Evolutionary conservation across 306 rosid species (phyloP).

Genomic region (Vigna unguiculata): DNA sequence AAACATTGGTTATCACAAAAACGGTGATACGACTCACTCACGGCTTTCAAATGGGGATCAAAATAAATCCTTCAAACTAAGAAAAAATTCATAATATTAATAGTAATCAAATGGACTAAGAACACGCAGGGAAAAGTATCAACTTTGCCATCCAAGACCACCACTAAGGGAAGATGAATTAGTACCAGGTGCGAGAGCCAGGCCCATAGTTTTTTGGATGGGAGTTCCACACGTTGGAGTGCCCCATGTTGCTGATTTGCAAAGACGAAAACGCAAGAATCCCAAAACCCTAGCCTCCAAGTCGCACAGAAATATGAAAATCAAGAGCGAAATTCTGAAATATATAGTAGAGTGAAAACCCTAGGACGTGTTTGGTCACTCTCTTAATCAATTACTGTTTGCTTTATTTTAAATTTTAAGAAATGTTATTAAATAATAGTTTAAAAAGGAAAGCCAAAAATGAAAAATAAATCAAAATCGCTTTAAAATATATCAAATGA

Average conservation of each 20-base stretch:
- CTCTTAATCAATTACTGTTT: neutral
- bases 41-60: neutral
- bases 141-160: neutral
- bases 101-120: neutral
- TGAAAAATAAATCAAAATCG: too few species aligned
- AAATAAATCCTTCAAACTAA: neutral
- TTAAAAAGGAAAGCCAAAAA: neutral
- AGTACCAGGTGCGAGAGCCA: conserved; percentile 91
- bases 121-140: neutral
- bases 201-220: conserved; percentile 96
- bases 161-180: neutral
- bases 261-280: neutral
- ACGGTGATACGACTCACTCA: neutral
- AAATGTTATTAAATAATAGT: neutral
- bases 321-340: neutral
- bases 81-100: neutral
- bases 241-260: conserved; percentile 65
- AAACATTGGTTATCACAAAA: neutral
- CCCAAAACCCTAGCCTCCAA: conserved; percentile 29
- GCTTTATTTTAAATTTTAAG: neutral
- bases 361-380: conserved; percentile 41
- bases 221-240: conserved; percentile 92
- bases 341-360: conserved; percentile 47
- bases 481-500: too few species aligned
- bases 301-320: neutral